Base-by-base conservation (phyloP, 2,329 filamentous ascomycete genomes). In the Nemania sp. region DNA sequence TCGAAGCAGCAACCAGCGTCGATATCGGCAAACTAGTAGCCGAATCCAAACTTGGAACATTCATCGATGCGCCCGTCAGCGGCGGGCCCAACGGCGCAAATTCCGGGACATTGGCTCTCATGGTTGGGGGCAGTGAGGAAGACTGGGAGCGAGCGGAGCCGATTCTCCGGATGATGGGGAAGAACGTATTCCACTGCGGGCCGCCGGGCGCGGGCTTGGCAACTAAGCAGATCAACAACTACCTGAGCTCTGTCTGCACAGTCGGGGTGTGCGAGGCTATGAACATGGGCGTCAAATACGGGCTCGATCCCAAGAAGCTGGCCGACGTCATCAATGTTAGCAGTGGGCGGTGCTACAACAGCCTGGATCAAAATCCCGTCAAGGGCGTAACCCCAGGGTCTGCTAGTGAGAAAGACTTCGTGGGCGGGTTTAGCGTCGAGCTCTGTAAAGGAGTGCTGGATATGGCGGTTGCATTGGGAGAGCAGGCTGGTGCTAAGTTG, bases 151-250 rank as follows among this genome's bases (percentile, higher is more conserved):
- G 62, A 7, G 61, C 56, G 5, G 62, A 64, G 11, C 66, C 66
- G 0, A 47, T 68, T 41, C 55, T 68, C 10, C 55, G 43, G 24
- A 61, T 65, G 66, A 64, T 68, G 56, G 66, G 66, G 5, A 61
- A 61, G 11, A 65, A 61, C 43, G n/a, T 68, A 5, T 68, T 68
- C 32, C 56, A 68, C 35, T 68, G 66, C 51, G 66, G 66, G 3
- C 66, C 66, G 0, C 20, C 51, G 5, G 62, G 61, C 1, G 66
- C 66, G 5, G 66, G 66, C 5, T 20, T 68, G 22, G 66, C 66
- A 3, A 68, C 66, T 32, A 68, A 68, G 41, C 66, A 68, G 43
- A 68, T 68, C 35, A 68, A 68, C 52, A 68, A 68, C 61, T 68
- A 68, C 13, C 66, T 68, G 5, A 61, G 66, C n/a, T 55, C 66